Conservation (phyloP, 2,329 filamentous ascomycete genomes). For the Dothidotthia symphoricarpi region DNA sequence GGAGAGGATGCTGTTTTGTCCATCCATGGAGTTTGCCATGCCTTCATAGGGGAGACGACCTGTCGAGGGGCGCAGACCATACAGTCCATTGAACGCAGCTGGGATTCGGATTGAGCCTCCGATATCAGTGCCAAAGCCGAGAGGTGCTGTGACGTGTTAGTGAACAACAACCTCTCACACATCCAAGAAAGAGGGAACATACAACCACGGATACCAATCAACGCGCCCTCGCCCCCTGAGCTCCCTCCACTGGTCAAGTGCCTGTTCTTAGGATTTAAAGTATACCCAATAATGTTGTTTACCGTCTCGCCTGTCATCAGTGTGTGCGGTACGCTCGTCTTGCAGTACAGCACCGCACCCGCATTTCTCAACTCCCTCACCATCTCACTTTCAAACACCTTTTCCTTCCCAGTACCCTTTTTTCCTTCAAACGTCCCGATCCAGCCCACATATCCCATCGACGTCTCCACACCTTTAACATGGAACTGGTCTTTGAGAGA, state of each 20-base stretch:
- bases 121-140: slow-evolving; percentile 59
- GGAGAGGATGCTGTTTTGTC: slow-evolving; percentile 62
- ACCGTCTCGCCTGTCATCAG: slow-evolving; percentile 60
- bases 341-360: slow-evolving; percentile 58
- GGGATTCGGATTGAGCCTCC: slow-evolving; percentile 60
- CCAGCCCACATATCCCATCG: slow-evolving; percentile 65
- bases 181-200: slow-evolving; percentile 8
- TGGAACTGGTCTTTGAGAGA: slow-evolving; percentile 54
- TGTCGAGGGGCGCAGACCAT: slow-evolving; percentile 52
- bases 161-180: neutral
- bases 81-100: slow-evolving; percentile 59
- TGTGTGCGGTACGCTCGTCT: slow-evolving; percentile 59
- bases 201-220: slow-evolving; percentile 56
- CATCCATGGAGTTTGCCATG: slow-evolving; percentile 61
- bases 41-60: slow-evolving; percentile 50
- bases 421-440: slow-evolving; percentile 61
- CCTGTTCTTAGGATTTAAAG: slow-evolving; percentile 58
- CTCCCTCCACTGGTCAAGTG: slow-evolving; percentile 55
- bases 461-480: slow-evolving; percentile 48
- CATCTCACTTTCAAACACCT: slow-evolving; percentile 58
- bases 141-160: slow-evolving; percentile 35
- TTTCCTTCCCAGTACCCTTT: slow-evolving; percentile 52
- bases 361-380: slow-evolving; percentile 54
- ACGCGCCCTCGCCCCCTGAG: slow-evolving; percentile 60
- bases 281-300: slow-evolving; percentile 62